Base-by-base conservation (phyloP, 352 stramenopile species). In the Aphanomyces astaci region DNA sequence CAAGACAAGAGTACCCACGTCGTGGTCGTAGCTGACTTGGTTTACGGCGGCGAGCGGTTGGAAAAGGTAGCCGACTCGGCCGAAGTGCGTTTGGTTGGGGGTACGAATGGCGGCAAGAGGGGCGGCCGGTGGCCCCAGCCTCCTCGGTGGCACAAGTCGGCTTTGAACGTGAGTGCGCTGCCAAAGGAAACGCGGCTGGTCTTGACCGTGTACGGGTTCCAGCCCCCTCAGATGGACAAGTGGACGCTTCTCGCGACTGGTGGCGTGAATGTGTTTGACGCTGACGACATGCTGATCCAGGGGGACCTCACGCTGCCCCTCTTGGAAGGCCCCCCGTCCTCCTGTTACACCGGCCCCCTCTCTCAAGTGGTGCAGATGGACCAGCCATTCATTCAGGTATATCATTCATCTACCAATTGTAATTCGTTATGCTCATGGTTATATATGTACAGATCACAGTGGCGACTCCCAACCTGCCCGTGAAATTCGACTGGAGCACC, bases 311-410 rank as follows among this genome's bases (percentile, higher is more conserved):
- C 90, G 64, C 75, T 88, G 32, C 79, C 80, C 55, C 51, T 59
- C 13, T 89, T 94, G 81, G 78, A 87, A 66, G 88, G 85, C 77
- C 90, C 89, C 65, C 53, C 90, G 54, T 78, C 89, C 70, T 78
- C 64, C 30, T 94, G 82, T 67, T 59, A 75, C 22, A 73, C 85
- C 48, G 86, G 86, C 4, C 86, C 86, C 22, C 77, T 94, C 28
- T 82, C 86, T 59, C 86, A 92, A 53, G 74, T 89, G n/a, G 78
- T 88, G 13, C 45, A 81, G 0, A 78, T 84, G 4, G 84, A 82
- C 40, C 80, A 89, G 63, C 80, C 86, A 10, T 59, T 36, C 30
- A 22, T 59, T 39, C 15, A 36, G 19, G 51, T 59, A 59, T 30
- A 13, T 40, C 15, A 13, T 7, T 22, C 19, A 30, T 48, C 19